Conservation (phyloP, 2,329 filamentous ascomycete genomes). For the Fusarium anguioides region DNA sequence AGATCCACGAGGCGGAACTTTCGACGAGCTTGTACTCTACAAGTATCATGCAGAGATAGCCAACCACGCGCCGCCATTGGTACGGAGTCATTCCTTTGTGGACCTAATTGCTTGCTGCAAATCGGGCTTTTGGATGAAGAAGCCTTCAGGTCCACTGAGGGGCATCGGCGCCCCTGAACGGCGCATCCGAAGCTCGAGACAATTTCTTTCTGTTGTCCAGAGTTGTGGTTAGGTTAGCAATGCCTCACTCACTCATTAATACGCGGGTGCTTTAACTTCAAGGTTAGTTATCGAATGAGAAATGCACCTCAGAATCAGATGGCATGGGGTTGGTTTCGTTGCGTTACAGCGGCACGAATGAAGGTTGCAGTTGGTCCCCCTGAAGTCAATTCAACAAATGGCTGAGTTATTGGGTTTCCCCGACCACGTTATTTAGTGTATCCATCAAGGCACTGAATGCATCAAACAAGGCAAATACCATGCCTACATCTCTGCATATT, state of each 20-base stretch:
- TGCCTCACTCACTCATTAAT: constrained; percentile 8
- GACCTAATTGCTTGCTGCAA: constrained; percentile 17
- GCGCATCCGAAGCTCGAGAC: constrained; percentile 42
- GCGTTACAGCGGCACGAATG: constrained; percentile 13
- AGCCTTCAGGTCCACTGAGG: constrained; percentile 19
- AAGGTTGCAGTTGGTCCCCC: constrained; percentile 20
- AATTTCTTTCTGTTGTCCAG: constrained; percentile 23
- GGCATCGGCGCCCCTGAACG: constrained; percentile 43
- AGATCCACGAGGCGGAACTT: constrained; percentile 12
- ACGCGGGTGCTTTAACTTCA: not conserved
- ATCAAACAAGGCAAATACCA: constrained; percentile 10
- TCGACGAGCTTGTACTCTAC: constrained; percentile 11
- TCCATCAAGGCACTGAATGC: constrained; percentile 22
- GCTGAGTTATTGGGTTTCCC: not conserved
- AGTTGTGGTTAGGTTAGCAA: constrained; percentile 15
- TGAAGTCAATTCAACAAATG: not conserved
- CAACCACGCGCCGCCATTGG: constrained; percentile 41
- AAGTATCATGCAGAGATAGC: constrained; percentile 16
- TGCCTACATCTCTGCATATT: constrained; percentile 1
- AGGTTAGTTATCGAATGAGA: not conserved
- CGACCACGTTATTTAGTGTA: not conserved
- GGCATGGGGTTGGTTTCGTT: constrained; percentile 2
- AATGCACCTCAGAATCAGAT: not conserved
- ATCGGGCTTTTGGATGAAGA: constrained; percentile 26
- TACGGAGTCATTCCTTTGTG: constrained; percentile 31